Percentiles rank a stretch among this genome's conserved stretches.
These are phyloP conservation scores for Alternaria sp. DNA, from an alignment of 2,329 filamentous ascomycete species.

Conservation along the genomic window DNA sequence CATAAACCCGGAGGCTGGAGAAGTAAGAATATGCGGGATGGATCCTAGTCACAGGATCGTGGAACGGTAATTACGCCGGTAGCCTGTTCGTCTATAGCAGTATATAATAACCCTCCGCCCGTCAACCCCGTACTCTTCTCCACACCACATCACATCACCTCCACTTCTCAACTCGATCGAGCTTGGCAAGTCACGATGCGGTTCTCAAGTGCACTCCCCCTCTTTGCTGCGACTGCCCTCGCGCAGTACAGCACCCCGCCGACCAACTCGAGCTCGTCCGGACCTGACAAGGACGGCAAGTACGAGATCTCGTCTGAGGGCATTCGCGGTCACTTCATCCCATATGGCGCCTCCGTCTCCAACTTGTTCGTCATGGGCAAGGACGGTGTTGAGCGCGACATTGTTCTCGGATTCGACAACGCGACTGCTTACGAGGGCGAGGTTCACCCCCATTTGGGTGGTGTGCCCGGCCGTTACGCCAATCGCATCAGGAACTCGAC, in stretches of 20 bases:
- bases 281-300: slow-evolving; percentile 59
- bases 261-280: slow-evolving; percentile 25
- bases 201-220: slow-evolving; percentile 26
- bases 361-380: slow-evolving; percentile 74
- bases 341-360: slow-evolving; percentile 75
- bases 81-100: slow-evolving; percentile 8
- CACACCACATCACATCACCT: slow-evolving; percentile 22
- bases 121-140: slow-evolving; percentile 11
- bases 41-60: slow-evolving; percentile 28
- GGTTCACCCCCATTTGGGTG: slow-evolving; percentile 73
- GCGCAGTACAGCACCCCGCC: slow-evolving; percentile 32
- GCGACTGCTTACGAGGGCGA: slow-evolving; percentile 72
- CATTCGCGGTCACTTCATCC: slow-evolving; percentile 72
- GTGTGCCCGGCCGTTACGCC: slow-evolving; percentile 77
- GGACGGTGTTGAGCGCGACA: slow-evolving; percentile 70
- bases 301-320: slow-evolving; percentile 73
- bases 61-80: slow-evolving; percentile 22
- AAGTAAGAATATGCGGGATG: slow-evolving; percentile 14
- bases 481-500: slow-evolving; percentile 81
- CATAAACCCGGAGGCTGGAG: slow-evolving; percentile 16
- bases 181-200: slow-evolving; percentile 34
- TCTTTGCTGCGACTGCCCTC: slow-evolving; percentile 34
- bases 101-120: slow-evolving; percentile 21
- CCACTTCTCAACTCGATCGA: slow-evolving; percentile 19
- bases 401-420: slow-evolving; percentile 78